A percentile compares a stretch with the other conserved stretches of the same genome.
Evolutionary conservation across 768 basidiomycete species (phyloP).

Genomic region (Lactifluus piperatus): DNA sequence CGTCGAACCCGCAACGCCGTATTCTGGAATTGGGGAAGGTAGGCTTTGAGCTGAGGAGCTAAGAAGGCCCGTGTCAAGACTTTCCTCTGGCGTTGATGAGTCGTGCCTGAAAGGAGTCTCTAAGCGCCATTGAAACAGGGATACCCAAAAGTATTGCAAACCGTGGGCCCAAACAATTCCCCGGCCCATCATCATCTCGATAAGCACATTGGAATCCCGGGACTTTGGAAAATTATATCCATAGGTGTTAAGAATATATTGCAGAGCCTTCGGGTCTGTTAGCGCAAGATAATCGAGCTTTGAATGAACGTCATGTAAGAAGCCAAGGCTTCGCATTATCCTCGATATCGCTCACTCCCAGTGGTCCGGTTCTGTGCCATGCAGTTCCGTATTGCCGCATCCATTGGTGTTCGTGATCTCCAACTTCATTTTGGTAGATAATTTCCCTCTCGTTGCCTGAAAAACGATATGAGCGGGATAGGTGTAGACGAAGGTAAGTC

Average conservation of each 20-base stretch:
- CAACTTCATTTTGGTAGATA: constrained; percentile 22
- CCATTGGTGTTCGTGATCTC: constrained; percentile 24
- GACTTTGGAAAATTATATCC: constrained; percentile 25
- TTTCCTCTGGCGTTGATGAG: constrained; percentile 27
- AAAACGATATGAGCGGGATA: neutral
- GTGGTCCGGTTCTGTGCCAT: constrained; percentile 16
- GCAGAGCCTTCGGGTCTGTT: constrained; percentile 26
- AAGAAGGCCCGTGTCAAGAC: constrained; percentile 27
- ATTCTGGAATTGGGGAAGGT: constrained; percentile 23
- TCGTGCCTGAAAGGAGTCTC: constrained; percentile 5
- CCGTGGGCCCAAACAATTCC: too few species aligned
- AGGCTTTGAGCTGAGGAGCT: constrained; percentile 23
- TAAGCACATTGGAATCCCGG: constrained; percentile 7
- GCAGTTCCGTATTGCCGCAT: constrained; percentile 24
- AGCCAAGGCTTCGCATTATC: too few species aligned
- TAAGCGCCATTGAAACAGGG: neutral
- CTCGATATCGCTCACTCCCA: constrained; percentile 22
- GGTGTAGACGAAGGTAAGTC: neutral
- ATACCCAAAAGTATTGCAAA: too few species aligned
- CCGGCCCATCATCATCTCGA: constrained; percentile 21
- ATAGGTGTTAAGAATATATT: constrained; percentile 26
- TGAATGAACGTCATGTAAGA: too few species aligned
- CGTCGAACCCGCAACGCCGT: constrained; percentile 15
- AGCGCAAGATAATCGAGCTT: too few species aligned
- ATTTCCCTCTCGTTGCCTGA: constrained; percentile 23